These are phyloP conservation scores for Nitzschia sp. DNA, from an alignment of 108 stramenopile species.

Conservation along the genomic window DNA sequence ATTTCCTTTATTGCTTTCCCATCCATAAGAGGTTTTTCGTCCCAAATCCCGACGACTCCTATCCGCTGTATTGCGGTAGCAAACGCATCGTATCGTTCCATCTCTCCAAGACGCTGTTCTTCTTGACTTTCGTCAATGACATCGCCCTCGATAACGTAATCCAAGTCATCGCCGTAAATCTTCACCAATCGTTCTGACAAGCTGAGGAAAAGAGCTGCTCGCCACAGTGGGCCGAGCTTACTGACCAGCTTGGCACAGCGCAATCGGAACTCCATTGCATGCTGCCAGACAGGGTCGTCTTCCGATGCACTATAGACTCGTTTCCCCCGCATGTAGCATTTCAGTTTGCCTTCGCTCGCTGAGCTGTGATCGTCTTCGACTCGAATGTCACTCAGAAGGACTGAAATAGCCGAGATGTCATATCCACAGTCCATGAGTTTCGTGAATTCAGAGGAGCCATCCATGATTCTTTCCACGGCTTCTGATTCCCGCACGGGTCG, in stretches of 20 bases:
- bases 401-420: conserved; percentile 66
- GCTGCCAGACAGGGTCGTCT: conserved; percentile 74
- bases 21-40: conserved; percentile 71
- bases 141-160: conserved; percentile 76
- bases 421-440: conserved; percentile 56
- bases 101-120: conserved; percentile 62
- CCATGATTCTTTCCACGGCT: conserved; percentile 72
- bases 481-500: conserved; percentile 78
- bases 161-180: conserved; percentile 31
- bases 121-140: conserved; percentile 71
- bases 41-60: conserved; percentile 80
- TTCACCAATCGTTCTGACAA: conserved; percentile 67
- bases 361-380: conserved; percentile 35
- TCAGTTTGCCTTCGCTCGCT: conserved; percentile 7
- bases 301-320: conserved; percentile 59
- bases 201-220: conserved; percentile 72
- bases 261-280: conserved; percentile 79
- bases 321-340: conserved; percentile 59
- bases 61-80: conserved; percentile 77
- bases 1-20: conserved; percentile 70
- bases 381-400: conserved; percentile 69
- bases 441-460: conserved; percentile 75
- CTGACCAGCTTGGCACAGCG: conserved; percentile 51
- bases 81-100: conserved; percentile 71
- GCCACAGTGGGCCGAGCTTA: conserved; percentile 70